These are phyloP conservation scores for Globisporangium camurandrum DNA, from an alignment of 352 stramenopile species.

Conservation along the genomic window DNA sequence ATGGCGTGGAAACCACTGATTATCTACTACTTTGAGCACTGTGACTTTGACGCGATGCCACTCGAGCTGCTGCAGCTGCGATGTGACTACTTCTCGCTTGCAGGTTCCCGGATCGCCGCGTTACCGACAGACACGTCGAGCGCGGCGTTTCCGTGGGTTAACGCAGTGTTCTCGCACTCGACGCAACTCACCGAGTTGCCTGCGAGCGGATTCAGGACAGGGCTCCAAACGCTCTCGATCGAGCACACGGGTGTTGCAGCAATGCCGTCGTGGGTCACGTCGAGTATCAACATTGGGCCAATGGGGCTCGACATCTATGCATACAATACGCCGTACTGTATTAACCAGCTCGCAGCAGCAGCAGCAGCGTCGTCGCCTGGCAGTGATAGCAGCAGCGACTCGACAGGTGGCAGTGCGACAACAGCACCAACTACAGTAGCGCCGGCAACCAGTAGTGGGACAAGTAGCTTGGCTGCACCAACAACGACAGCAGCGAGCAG, in stretches of 20 bases:
- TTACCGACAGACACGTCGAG: constrained; percentile 20
- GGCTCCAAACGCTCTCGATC: constrained; percentile 20
- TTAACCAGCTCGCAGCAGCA: constrained; percentile 2
- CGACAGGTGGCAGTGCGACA: background rate
- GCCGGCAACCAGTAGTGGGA: background rate
- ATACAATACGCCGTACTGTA: constrained; percentile 27
- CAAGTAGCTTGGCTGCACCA: background rate
- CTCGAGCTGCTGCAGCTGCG: constrained; percentile 9
- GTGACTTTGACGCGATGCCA: constrained; percentile 11
- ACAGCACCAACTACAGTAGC: background rate
- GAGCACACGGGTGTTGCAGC: constrained; percentile 19
- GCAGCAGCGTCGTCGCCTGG: background rate
- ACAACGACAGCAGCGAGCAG: background rate
- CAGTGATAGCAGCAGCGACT: background rate
- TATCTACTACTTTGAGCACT: constrained; percentile 14
- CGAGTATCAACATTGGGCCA: background rate
- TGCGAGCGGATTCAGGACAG: constrained; percentile 2
- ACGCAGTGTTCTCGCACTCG: constrained; percentile 12
- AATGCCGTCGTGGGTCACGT: constrained; percentile 11
- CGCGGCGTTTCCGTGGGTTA: constrained; percentile 12
- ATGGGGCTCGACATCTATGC: constrained; percentile 15
- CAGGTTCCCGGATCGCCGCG: constrained; percentile 8
- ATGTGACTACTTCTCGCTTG: constrained; percentile 15
- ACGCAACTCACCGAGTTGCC: constrained; percentile 9
- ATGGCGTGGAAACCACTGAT: constrained; percentile 9